Base-by-base conservation (phyloP, 2,329 filamentous ascomycete genomes). In the Fusarium abutilonis region DNA sequence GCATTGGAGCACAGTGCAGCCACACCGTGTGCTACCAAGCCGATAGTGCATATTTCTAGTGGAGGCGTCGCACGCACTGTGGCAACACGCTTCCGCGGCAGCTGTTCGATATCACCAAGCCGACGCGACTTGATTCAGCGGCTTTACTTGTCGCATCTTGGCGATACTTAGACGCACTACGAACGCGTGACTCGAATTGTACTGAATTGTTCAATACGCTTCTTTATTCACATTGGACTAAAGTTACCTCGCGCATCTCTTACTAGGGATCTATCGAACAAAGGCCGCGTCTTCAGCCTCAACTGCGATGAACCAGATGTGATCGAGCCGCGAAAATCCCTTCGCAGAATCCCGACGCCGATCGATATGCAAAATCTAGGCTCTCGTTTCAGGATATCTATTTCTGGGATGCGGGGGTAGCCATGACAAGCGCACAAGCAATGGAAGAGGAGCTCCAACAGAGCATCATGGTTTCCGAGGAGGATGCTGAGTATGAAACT, bases 401-500 rank as follows among this genome's bases (percentile, higher is more conserved):
- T 63, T 63, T 59, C 61, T 56, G 56, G 60, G 63, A 69, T 65
- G 67, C 64, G 67, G 63, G 62, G 63, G 66, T 67, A 66, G 6
- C 64, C 42, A 84, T 84, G 81, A 74, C 79, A 48, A 83, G 79
- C 67, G 78, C 80, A 52, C 83, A 84, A 68, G 76, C 80, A 45
- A 85, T 83, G 75, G 80, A 86, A 70, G 83, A 86, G 56, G 82
- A 86, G 72, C 77, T 85, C 53, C 84, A 85, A 68, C 82, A 84
- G 67, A 85, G 82, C 71, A 80, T 80, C 39, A 75, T 82, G 64
- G 76, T 81, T 52, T 83, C 82, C 6, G 82, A 83, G 5, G 81
- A 83, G 54, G 80, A 80, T 52, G 78, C 77, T 44, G 79, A 80
- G 32, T 80, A 79, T 51, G 76, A 74, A 45, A 73, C 71, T 31